Percentiles rank a stretch among this genome's conserved stretches.
These are phyloP conservation scores for Sphagnum contortum DNA, from an alignment of 225 moss, liverwort and hornwort species.

Conservation along the genomic window DNA sequence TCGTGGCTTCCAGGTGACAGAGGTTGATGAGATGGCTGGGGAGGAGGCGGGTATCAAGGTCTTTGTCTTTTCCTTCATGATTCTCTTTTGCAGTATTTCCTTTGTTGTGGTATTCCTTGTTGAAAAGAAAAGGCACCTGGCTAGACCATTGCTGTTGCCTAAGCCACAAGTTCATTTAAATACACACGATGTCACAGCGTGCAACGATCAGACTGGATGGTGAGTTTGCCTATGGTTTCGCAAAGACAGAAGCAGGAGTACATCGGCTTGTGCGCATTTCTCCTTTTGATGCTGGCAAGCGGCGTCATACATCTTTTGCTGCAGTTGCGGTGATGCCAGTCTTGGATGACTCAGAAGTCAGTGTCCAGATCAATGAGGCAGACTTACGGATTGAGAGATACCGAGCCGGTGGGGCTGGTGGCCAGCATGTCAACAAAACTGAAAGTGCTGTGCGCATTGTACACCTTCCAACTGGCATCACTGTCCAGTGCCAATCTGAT, in stretches of 20 bases:
- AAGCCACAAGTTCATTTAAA: neutral
- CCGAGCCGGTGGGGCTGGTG: conserved; percentile 91
- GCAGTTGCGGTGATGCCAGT: conserved; percentile 98
- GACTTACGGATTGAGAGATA: conserved; percentile 83
- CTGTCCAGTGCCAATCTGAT: conserved; percentile 91
- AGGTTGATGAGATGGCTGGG: conserved; percentile 82
- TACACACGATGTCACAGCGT: conserved; percentile 23
- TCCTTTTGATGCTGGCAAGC: conserved; percentile 91
- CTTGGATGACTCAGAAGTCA: conserved; percentile 70
- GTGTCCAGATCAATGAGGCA: conserved; percentile 66
- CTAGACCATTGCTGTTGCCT: neutral
- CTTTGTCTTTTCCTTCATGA: neutral
- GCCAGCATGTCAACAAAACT: conserved; percentile 98
- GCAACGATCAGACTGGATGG: conserved; percentile 86
- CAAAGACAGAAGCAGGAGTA: conserved; percentile 92
- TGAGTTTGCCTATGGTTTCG: conserved; percentile 69
- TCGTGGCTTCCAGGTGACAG: conserved; percentile 62
- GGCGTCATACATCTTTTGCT: conserved; percentile 93
- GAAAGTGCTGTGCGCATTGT: conserved; percentile 91
- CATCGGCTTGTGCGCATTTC: conserved; percentile 94
- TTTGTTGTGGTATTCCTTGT: neutral
- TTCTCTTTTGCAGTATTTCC: neutral
- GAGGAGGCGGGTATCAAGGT: conserved; percentile 97
- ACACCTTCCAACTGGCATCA: conserved; percentile 82
- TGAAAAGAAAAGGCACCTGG: neutral